phyloP scores from a whole-genome alignment of 257 asterid species.

The Asclepias syriaca region DNA sequence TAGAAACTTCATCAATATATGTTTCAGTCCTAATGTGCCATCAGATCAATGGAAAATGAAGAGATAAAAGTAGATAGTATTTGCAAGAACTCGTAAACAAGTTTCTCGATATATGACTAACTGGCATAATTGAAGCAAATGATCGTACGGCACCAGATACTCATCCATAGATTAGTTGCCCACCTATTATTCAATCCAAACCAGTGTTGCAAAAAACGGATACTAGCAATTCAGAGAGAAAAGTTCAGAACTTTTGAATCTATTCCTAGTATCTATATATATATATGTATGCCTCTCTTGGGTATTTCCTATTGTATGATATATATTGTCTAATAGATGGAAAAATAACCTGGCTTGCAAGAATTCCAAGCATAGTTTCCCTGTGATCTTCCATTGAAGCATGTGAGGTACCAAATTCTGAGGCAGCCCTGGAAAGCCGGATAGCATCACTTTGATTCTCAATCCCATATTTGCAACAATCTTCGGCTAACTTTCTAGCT shows the following conservation, averaged over 20 bases:
- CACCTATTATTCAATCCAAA: too few species aligned
- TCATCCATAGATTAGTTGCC: too few species aligned
- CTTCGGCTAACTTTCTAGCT: constrained; percentile 87
- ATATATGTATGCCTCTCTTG: too few species aligned
- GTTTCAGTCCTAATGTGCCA: not conserved
- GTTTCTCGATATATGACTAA: too few species aligned
- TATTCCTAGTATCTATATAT: too few species aligned
- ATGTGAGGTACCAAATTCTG: constrained; percentile 77
- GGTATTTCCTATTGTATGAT: too few species aligned
- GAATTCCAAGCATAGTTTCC: constrained; percentile 74
- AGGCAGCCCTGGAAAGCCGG: constrained; percentile 60
- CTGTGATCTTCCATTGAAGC: constrained; percentile 79
- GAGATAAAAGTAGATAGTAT: not conserved
- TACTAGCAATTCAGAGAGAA: too few species aligned
- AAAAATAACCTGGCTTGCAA: constrained; percentile 61
- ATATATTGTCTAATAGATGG: not conserved
- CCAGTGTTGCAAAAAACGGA: too few species aligned
- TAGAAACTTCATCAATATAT: not conserved
- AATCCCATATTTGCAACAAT: constrained; percentile 79
- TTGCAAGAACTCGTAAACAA: too few species aligned
- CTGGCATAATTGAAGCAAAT: too few species aligned
- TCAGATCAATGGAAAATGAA: not conserved
- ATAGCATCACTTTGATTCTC: constrained; percentile 65
- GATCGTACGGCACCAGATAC: too few species aligned
- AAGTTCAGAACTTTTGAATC: too few species aligned